These are phyloP conservation scores for Collybiopsis luxurians DNA, from an alignment of 768 basidiomycete genomes.

Conservation along the genomic window DNA sequence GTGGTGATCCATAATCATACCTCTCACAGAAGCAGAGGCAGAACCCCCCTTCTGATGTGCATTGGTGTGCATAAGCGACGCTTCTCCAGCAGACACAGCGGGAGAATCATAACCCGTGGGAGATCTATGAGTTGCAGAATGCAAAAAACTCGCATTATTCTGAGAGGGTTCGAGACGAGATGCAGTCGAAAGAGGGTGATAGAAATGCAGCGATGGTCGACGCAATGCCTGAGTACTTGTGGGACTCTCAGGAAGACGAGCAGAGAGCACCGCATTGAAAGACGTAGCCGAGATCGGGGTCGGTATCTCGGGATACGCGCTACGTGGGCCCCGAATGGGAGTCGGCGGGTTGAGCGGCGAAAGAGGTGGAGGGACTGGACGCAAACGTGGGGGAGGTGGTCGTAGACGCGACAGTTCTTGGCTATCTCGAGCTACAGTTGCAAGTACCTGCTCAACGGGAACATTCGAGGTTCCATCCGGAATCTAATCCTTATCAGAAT, in stretches of 20 bases:
- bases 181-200: conserved; percentile 5
- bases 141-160: background rate
- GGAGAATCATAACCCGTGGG: conserved; percentile 2
- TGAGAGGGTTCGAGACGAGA: conserved; percentile 3
- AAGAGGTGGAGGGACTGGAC: background rate
- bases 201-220: conserved; percentile 1
- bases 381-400: background rate
- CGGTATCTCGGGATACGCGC: background rate
- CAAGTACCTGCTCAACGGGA: conserved; percentile 66
- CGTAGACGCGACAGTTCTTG: conserved; percentile 7
- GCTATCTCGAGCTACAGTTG: conserved; percentile 63
- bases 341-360: background rate
- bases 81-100: background rate
- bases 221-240: background rate
- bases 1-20: conserved; percentile 10
- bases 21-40: conserved; percentile 8
- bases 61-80: background rate
- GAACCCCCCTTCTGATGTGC: background rate
- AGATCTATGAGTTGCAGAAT: conserved; percentile 5
- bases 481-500: background rate
- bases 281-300: conserved; percentile 3
- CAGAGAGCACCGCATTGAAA: background rate
- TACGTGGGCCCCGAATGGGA: background rate
- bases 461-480: conserved; percentile 30
- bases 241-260: background rate